These are phyloP conservation scores for Eimeria sp. DNA, from an alignment of 169 alveolate species.

Conservation along the genomic window DNA sequence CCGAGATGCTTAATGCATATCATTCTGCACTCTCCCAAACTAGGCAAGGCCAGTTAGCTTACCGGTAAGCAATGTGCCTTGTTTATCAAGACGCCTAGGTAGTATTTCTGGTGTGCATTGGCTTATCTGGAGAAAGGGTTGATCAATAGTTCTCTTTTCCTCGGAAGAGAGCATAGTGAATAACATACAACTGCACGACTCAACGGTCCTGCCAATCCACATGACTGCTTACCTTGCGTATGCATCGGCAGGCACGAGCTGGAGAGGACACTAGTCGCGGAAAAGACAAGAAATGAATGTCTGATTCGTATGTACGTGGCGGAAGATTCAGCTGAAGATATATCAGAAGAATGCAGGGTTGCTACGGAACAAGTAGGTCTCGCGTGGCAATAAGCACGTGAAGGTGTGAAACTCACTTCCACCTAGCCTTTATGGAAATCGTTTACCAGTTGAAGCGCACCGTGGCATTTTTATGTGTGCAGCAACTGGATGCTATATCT, in stretches of 20 bases:
- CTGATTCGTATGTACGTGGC: slow-evolving; percentile 1
- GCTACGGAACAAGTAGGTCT: slow-evolving; percentile 26
- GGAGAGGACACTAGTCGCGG: slow-evolving; percentile 8
- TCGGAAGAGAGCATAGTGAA: neutral
- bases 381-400: neutral
- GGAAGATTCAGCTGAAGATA: neutral
- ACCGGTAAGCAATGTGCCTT: neutral
- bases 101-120: neutral
- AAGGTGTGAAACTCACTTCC: neutral
- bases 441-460: neutral
- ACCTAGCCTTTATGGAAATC: neutral
- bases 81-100: neutral
- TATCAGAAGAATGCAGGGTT: slow-evolving; percentile 19
- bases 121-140: neutral
- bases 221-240: neutral
- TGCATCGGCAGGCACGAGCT: slow-evolving; percentile 28
- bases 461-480: neutral
- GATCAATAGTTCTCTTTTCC: neutral
- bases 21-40: slow-evolving; percentile 33
- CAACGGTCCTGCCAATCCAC: neutral
- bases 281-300: neutral
- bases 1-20: slow-evolving; percentile 1
- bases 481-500: slow-evolving; percentile 10
- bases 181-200: neutral
- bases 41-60: slow-evolving; percentile 40